Evolutionary conservation across 176 grass and related monocot genomes (phyloP), one percentile per base, ranked within the genome.

Genomic region (Hyparrhenia diplandra): DNA sequence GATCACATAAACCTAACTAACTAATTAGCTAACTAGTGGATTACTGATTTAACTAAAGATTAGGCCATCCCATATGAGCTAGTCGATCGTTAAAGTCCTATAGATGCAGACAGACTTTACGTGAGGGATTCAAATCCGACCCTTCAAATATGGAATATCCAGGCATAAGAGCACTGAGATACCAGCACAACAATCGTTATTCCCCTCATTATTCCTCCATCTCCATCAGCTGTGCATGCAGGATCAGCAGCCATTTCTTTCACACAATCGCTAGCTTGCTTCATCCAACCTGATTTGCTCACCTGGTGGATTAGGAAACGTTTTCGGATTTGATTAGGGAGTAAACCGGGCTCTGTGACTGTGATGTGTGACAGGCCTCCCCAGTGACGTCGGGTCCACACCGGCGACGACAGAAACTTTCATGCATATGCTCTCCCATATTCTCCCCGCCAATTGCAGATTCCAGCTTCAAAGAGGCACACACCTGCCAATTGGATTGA

Each of bases 131-230:
- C 8, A 80, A 62, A 51, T 32, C 36, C 18, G 64, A 12, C 0
- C 27, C 8, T 75, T 10, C 52, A 23, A 29, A 64, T 20, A 81
- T 27, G 82, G 87, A 85, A 89, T 89, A 81, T 89, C 54, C 87
- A 80, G 13, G 75, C 28, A 80, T 47, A 80, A 88, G 8, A 62
- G 10, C 62, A 24, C 41, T 2, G 12, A 34, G 76, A 64, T 89
- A 32, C 87, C 69, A 5, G 3, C 6, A 35, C 82, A 69, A 84
- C 79, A 84, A 64, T 74, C 60, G 68, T 36, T 16, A 73, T 83
- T 46, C 74, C 35, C 8, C 8, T 32, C 8, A 51, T 84, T 80
- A 76, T 81, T 71, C 87, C 76, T 79, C 49, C 61, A 20, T 32
- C 68, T 12, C 23, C n/a, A 20, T 10, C 63, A 6, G 21, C 9